Percentiles rank a stretch among this genome's conserved stretches.
Conservation (phyloP, 805 yeast species). For the Saccharomycopsis malanga region DNA sequence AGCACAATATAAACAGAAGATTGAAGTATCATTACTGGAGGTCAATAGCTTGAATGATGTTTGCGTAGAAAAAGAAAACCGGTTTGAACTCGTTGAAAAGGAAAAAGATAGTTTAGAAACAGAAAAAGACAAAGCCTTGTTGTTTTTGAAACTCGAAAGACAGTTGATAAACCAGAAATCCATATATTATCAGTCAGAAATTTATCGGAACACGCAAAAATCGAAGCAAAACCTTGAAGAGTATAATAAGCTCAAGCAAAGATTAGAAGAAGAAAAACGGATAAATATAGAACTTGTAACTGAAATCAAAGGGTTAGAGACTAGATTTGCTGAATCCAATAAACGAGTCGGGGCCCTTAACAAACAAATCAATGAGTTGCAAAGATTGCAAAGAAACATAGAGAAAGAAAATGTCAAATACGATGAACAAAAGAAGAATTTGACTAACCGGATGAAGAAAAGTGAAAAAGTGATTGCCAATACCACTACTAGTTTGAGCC, state of each 20-base stretch:
- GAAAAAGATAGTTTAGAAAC: conserved; percentile 61
- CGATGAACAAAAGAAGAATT: conserved; percentile 71
- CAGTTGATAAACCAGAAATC: conserved; percentile 46
- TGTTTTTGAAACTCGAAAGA: conserved; percentile 60
- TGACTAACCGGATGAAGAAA: conserved; percentile 51
- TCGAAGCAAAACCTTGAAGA: conserved; percentile 35
- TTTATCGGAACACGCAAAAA: conserved; percentile 35
- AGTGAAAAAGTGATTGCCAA: conserved; percentile 45
- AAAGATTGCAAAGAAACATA: conserved; percentile 27
- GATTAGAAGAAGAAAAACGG: conserved; percentile 37
- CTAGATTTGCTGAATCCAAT: conserved; percentile 27
- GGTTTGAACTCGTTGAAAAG: conserved; percentile 72
- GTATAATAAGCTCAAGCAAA: conserved; percentile 34
- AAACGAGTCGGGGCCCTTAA: conserved; percentile 24
- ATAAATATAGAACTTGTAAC: conserved; percentile 36
- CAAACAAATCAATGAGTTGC: conserved; percentile 26
- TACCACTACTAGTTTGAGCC: conserved; percentile 38
- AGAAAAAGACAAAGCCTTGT: conserved; percentile 62
- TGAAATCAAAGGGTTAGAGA: conserved; percentile 30
- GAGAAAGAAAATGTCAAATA: conserved; percentile 27
- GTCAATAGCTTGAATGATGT: conserved; percentile 73
- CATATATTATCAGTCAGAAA: conserved; percentile 46
- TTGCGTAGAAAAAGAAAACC: conserved; percentile 69
- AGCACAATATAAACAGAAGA: conserved; percentile 66
- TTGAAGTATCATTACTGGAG: conserved; percentile 53